These are phyloP conservation scores for Pseudogymnoascus sp. DNA, from an alignment of 2,329 filamentous ascomycete genomes.

Conservation along the genomic window DNA sequence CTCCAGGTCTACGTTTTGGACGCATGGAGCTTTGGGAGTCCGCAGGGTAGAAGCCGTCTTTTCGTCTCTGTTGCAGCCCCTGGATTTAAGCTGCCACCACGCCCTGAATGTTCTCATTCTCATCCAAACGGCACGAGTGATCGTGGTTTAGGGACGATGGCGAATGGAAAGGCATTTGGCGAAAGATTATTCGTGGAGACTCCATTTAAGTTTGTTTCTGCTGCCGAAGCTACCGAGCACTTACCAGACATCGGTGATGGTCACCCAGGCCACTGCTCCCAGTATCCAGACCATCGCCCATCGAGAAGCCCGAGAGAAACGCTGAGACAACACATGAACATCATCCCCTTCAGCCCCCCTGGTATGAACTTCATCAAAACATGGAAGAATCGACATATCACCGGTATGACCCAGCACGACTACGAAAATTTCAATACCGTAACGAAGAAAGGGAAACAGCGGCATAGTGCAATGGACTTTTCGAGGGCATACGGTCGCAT, in stretches of 20 bases:
- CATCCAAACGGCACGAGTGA: constrained; percentile 39
- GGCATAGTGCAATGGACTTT: constrained; percentile 17
- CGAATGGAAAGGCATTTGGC: constrained; percentile 56
- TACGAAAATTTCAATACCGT: constrained; percentile 34
- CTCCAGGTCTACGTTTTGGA: constrained; percentile 61
- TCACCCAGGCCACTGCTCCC: constrained; percentile 54
- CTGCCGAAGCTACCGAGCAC: constrained; percentile 48
- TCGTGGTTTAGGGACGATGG: constrained; percentile 48
- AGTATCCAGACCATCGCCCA: constrained; percentile 61
- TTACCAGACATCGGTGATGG: constrained; percentile 58
- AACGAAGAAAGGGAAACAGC: constrained; percentile 20
- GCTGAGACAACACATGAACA: constrained; percentile 41
- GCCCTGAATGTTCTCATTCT: constrained; percentile 56
- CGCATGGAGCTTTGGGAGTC: constrained; percentile 60
- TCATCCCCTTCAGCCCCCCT: constrained; percentile 54
- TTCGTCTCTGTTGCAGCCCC: constrained; percentile 69
- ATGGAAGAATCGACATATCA: constrained; percentile 34
- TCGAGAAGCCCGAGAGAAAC: constrained; percentile 34
- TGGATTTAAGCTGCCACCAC: constrained; percentile 48
- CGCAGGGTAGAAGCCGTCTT: constrained; percentile 59
- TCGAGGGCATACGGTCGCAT: constrained; percentile 45
- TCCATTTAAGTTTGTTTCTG: constrained; percentile 53
- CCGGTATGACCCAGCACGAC: constrained; percentile 35
- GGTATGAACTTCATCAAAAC: constrained; percentile 46
- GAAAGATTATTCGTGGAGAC: constrained; percentile 44